Evolutionary conservation across 2,329 filamentous ascomycete species (phyloP), one percentile per base, ranked within the genome.

Genomic region (Calycina marina): DNA sequence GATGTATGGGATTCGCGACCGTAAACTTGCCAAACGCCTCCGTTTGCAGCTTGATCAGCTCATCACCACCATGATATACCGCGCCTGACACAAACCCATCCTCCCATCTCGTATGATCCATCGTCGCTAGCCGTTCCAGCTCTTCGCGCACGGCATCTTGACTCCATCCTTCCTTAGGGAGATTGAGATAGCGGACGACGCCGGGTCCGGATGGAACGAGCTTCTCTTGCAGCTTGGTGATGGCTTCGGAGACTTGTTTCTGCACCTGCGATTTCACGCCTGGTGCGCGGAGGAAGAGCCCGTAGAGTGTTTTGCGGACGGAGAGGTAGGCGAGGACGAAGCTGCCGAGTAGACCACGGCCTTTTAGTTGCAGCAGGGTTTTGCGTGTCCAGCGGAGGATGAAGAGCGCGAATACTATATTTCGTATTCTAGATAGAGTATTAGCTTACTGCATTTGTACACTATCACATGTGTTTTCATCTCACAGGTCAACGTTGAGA

Each of bases 81-180:
- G 90, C 88, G 17, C 90, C 90, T 25, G 82, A 92, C 34, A 98
- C 90, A 42, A 73, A 77, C 6, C 90, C 90, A 55, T 96, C 88
- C 58, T 98, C 90, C 90, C 90, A 98, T 42, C 80, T 72, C 2
- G 86, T 93, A 58, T 96, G 90, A 48, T 94, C 78, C 80, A 98
- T 81, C 30, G 67, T 74, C 11, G 77, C 75, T 44, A 98, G 64
- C 44, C 73, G 71, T 38, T 77, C 71, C 40, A 98, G 68, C 62
- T 94, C 88, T 38, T 72, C 70, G 45, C 75, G 72, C 25, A 98
- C 69, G 40, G 76, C 72, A 12, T 94, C 85, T 25, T 77, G 66
- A 15, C 70, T 67, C 77, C 86, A 82, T 53, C 86, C 88, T 51
- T 88, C 74, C 53, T 78, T 78, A 4, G 90, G 90, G 11, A 98